Percentiles rank a stretch among this genome's conserved stretches.
These are phyloP conservation scores for Hibiscus mutabilis DNA, from an alignment of 345 rosid species.

Conservation along the genomic window DNA sequence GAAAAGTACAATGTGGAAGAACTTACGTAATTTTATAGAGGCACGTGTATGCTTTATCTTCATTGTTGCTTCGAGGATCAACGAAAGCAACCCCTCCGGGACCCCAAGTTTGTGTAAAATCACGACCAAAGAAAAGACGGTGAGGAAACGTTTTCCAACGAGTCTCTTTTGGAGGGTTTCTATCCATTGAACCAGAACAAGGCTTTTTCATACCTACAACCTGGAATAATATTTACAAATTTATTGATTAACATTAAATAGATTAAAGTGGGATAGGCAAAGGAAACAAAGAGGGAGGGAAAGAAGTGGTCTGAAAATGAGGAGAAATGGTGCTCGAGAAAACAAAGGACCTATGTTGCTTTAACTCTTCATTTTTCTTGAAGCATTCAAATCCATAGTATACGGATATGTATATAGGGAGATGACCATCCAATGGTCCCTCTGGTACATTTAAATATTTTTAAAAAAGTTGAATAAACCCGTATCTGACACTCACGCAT, in stretches of 20 bases:
- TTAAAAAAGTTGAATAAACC: neutral
- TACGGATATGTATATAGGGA: neutral
- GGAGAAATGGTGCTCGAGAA: neutral
- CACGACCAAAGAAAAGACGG: slow-evolving; percentile 78
- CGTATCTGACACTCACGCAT: neutral
- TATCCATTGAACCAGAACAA: slow-evolving; percentile 73
- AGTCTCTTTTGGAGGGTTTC: slow-evolving; percentile 56
- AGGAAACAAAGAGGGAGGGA: neutral
- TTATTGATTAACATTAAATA: neutral
- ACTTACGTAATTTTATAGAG: slow-evolving; percentile 76
- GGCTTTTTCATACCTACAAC: slow-evolving; percentile 60
- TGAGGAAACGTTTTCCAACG: slow-evolving; percentile 68
- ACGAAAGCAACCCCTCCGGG: slow-evolving; percentile 85
- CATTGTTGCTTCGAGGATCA: slow-evolving; percentile 42
- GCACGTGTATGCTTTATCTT: slow-evolving; percentile 48
- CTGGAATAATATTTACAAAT: slow-evolving; percentile 26
- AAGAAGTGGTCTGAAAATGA: no score
- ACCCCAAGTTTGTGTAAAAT: slow-evolving; percentile 61
- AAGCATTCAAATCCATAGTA: neutral
- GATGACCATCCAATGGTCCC: neutral
- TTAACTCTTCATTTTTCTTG: neutral
- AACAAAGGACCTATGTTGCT: slow-evolving; percentile 6
- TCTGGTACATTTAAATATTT: neutral
- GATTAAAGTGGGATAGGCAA: neutral
- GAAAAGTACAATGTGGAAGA: slow-evolving; percentile 3